Evolutionary conservation across 106 monocot genomes (phyloP), one percentile per base, ranked within the genome.

Genomic region (Amphibolis antarctica): DNA sequence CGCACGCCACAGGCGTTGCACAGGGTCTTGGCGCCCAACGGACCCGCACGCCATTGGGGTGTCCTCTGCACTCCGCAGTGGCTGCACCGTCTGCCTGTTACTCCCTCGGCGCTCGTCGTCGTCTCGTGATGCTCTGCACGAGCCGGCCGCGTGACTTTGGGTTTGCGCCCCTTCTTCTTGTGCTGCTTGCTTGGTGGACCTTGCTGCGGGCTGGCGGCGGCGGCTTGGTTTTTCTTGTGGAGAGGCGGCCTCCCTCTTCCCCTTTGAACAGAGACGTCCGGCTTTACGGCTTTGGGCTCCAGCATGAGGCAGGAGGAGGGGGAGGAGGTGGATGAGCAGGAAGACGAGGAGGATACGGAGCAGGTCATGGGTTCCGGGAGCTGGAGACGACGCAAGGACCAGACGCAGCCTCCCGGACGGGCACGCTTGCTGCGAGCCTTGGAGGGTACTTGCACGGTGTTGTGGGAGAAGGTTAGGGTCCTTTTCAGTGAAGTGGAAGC

Each of bases 1-100:
- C 91, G 81, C 12, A 92, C 92, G 17, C 92, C 92, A 66, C 92
- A 92, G 15, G 92, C 92, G 81, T 92, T 92, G 75, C 92, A 92
- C n/a, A 92, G 77, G 0, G 92, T 92, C 53, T 92, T 92, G 0
- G 86, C 79, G 3, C 92, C 92, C 22, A 71, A 48, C 1, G 92
- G 92, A 21, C 92, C 92, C 0, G 92, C 75, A 4, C 92, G 64
- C 92, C 92, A 92, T 75, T 92, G 92, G 52, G 92, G 92, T 5
- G 92, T 92, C 86, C 87, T 87, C 69, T 82, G 72, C 23, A 76
- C 87, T 12, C 86, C 92, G 66, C 92, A 92, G 87, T 92, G 92
- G 62, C 79, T 78, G 75, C 92, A 92, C 51, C 87, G 61, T 62
- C 91, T 55, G 68, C 79, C 85, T 22, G 7, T 43, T 4, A 15